Evolutionary conservation across 2,329 filamentous ascomycete species (phyloP), one percentile per base, ranked within the genome.

Genomic region (Colletotrichum cereale): DNA sequence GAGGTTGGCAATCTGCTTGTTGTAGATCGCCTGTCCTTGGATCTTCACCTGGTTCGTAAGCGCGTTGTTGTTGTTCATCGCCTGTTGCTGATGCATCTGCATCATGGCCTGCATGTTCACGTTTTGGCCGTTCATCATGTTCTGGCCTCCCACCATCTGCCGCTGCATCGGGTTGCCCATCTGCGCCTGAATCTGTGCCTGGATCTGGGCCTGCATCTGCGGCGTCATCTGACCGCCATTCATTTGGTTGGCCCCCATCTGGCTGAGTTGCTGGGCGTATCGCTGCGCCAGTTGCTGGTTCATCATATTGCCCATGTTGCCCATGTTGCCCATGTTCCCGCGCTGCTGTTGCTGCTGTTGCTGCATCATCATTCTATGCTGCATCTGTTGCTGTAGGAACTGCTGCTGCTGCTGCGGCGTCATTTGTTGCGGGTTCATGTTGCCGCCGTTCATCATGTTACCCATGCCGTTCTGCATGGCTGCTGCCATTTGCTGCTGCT

Each of bases 211-310:
- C 67, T 83, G 80, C 77, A 83, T 80, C 62, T 84, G 81, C 4
- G 81, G 79, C 50, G 78, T 76, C 78, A 80, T 80, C 60, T 81
- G 79, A 5, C 78, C 75, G 24, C 72, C 69, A 3, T 74, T 76
- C 67, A 79, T 69, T 61, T 79, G 77, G 57, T 77, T 78, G n/a
- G 75, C 76, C 60, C 83, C 82, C 79, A 85, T 80, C 44, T 81
- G 81, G 72, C 80, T 83, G 47, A 86, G 77, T 69, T 83, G 79
- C 65, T 85, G 83, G 4, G 81, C 79, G 74, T 86, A 85, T 63
- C 84, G 83, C 48, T 84, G 82, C 2, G 82, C 81, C 57, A 84
- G 78, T 42, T 84, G 82, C 67, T 84, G 81, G 26, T 78, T 82
- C 78, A 82, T 77, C 80, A 83, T 84, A 75, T 80, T 82, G 73